Base-by-base conservation (phyloP, 495 filamentous ascomycete genomes). In the Pseudoneurospora amorphoporcata region DNA sequence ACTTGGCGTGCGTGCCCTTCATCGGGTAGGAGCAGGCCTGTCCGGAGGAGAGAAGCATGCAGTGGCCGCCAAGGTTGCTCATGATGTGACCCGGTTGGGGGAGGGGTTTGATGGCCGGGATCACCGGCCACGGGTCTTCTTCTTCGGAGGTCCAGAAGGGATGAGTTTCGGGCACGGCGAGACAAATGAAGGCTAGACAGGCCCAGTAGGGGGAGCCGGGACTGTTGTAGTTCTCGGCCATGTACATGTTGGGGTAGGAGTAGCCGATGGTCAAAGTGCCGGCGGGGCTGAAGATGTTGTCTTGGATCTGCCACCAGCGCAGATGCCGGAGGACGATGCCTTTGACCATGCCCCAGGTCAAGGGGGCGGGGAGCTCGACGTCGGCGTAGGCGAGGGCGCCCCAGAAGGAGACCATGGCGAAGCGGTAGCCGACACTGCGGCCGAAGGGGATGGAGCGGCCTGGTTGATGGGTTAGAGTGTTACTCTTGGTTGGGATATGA, bases 371-470 rank as follows among this genome's bases (percentile, higher is more conserved):
- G 16, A 92, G 85, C 45, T 92, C 89, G 69, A 93, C 88, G 72
- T 89, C 89, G 2, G 91, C 92, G 75, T 92, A 93, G 4, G 88
- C 92, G 39, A 93, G 78, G 8, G 91, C 89, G 35, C 90, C 90
- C 91, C 91, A 94, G 82, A 94, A 94, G 9, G 87, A 90, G 9
- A 89, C 89, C 90, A 94, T 94, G 39, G 91, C 92, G 78, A 93
- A 93, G 40, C 91, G 86, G 80, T 94, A 94, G 29, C 90, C 92
- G 61, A 93, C 87, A 32, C 88, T 91, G 16, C 92, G 86, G 32
- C 92, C 92, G 74, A 93, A 94, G 23, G 92, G 91, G 43, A 92
- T 91, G 6, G 90, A 84, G 3, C 88, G 83, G n/a, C 87, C 86
- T 81, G 40, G 14, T 53, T 45, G 14, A 68, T 23, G 65, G 3